These are phyloP conservation scores for Penicillium argentinense DNA, from an alignment of 495 filamentous ascomycete genomes.

Conservation along the genomic window DNA sequence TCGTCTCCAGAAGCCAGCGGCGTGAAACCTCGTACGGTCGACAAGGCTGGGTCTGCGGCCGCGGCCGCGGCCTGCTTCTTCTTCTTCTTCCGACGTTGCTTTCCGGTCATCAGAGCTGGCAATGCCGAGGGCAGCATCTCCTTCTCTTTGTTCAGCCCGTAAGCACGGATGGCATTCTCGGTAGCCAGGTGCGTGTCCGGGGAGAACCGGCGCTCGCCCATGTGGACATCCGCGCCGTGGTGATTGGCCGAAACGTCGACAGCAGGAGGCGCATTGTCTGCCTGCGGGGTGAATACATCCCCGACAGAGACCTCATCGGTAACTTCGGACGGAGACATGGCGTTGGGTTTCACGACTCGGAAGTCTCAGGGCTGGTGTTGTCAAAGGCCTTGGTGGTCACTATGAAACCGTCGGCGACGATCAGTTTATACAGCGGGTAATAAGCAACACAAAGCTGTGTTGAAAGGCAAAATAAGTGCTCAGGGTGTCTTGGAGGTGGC, in stretches of 20 bases:
- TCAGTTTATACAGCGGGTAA: slow-evolving; percentile 8
- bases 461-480: slow-evolving; percentile 21
- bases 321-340: slow-evolving; percentile 25
- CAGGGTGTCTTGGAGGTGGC: slow-evolving; percentile 15
- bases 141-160: too few relatives aligned
- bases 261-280: slow-evolving; percentile 34
- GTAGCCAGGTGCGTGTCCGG: slow-evolving; percentile 24
- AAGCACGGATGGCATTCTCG: too few relatives aligned
- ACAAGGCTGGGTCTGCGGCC: slow-evolving; percentile 63
- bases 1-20: slow-evolving; percentile 83
- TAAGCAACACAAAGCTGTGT: slow-evolving; percentile 24
- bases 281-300: slow-evolving; percentile 47
- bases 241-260: slow-evolving; percentile 26
- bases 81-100: slow-evolving; percentile 47
- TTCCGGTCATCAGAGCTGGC: slow-evolving; percentile 29
- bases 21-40: slow-evolving; percentile 80
- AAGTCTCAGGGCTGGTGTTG: not conserved
- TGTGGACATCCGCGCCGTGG: slow-evolving; percentile 28
- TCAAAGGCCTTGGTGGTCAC: not conserved
- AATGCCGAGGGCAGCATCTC: slow-evolving; percentile 24
- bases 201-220: slow-evolving; percentile 30
- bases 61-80: slow-evolving; percentile 49
- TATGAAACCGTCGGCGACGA: slow-evolving; percentile 6
- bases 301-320: slow-evolving; percentile 45
- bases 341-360: not conserved